phyloP scores from a whole-genome alignment of 768 basidiomycete genomes.

The Hortiboletus campestris region DNA sequence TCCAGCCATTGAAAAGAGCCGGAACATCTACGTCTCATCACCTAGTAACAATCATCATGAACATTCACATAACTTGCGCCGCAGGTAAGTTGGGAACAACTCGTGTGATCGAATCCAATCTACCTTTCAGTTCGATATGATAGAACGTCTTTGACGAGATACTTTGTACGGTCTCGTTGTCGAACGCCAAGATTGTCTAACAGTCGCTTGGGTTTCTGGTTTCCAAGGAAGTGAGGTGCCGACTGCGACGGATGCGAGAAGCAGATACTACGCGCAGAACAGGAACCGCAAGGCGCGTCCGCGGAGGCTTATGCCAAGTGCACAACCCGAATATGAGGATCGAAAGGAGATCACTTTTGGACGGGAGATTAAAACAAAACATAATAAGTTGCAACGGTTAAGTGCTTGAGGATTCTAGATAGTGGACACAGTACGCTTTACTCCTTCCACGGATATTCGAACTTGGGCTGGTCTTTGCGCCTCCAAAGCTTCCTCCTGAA shows the following conservation, averaged over 20 bases:
- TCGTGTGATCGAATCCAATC: no score
- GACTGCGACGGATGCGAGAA: background rate
- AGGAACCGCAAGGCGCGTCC: background rate
- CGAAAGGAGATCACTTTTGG: background rate
- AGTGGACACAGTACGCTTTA: constrained; percentile 24
- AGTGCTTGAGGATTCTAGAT: background rate
- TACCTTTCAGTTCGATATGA: no score
- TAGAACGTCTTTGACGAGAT: no score
- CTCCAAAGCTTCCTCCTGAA: constrained; percentile 88
- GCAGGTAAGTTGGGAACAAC: no score
- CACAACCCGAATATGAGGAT: background rate
- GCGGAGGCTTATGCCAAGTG: background rate
- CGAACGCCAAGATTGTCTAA: background rate
- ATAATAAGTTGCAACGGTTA: background rate
- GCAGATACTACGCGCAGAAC: background rate
- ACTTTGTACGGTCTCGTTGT: background rate
- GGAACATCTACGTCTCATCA: no score
- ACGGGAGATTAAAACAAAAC: background rate
- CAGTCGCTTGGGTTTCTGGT: background rate
- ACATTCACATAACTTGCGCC: no score
- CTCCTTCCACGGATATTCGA: constrained; percentile 89
- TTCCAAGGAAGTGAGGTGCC: background rate
- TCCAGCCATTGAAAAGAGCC: no score
- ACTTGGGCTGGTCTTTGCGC: constrained; percentile 80
- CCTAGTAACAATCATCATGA: no score